Evolutionary conservation across 352 stramenopile genomes (phyloP).

Genomic region (Phytophthora boehmeriae): DNA sequence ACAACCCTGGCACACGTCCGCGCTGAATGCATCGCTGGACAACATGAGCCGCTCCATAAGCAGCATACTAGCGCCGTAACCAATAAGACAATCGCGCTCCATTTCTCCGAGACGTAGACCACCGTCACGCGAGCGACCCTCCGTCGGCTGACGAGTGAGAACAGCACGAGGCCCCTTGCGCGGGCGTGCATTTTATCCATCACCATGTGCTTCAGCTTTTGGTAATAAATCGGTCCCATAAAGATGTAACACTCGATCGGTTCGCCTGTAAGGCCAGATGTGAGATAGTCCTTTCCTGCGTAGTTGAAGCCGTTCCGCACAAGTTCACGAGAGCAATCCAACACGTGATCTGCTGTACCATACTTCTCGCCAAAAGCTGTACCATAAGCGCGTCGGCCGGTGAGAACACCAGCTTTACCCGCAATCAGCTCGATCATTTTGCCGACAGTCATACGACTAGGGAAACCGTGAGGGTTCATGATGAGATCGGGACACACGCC

Average conservation of each 20-base stretch:
- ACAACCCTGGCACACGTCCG: slow-evolving; percentile 98
- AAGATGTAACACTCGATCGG: slow-evolving; percentile 99
- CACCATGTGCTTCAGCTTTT: slow-evolving; percentile 99
- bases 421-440: slow-evolving; percentile 99
- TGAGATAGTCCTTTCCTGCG: slow-evolving; percentile 98
- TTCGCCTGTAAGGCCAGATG: slow-evolving; percentile 94
- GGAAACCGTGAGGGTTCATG: slow-evolving; percentile 99
- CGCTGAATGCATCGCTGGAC: slow-evolving; percentile 98
- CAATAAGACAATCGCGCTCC: slow-evolving; percentile 99
- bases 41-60: slow-evolving; percentile 99
- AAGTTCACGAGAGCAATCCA: slow-evolving; percentile 93
- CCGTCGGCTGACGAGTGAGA: slow-evolving; percentile 98
- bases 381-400: slow-evolving; percentile 97
- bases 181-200: slow-evolving; percentile 99
- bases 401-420: slow-evolving; percentile 97
- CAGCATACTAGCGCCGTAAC: slow-evolving; percentile 98
- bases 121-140: slow-evolving; percentile 97
- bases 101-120: slow-evolving; percentile 99
- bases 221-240: slow-evolving; percentile 99
- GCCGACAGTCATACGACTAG: slow-evolving; percentile 99
- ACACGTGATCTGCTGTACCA: slow-evolving; percentile 93
- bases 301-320: slow-evolving; percentile 99
- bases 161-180: slow-evolving; percentile 93
- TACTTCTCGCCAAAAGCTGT: slow-evolving; percentile 99
- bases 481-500: slow-evolving; percentile 99